These are phyloP conservation scores for Nicotiana obtusifolia DNA, from an alignment of 257 asterid species.

Conservation along the genomic window DNA sequence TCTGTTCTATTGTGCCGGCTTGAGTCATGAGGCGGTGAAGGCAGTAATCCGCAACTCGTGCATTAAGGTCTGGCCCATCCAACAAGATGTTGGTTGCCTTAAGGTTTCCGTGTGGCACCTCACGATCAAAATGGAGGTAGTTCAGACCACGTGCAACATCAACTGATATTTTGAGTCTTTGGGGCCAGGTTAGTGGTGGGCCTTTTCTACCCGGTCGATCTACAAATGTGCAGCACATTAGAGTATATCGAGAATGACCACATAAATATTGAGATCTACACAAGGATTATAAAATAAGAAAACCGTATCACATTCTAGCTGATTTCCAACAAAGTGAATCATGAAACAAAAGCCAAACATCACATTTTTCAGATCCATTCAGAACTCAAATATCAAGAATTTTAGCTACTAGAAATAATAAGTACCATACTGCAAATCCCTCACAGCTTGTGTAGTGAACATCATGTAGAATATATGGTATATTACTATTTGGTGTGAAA, in stretches of 20 bases:
- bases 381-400: background rate
- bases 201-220: slow-evolving; percentile 95
- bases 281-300: background rate
- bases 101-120: slow-evolving; percentile 91
- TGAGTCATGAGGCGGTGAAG: slow-evolving; percentile 98
- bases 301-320: background rate
- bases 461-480: background rate
- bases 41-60: slow-evolving; percentile 86
- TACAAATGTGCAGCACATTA: slow-evolving; percentile 21
- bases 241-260: background rate
- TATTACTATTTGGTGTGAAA: background rate
- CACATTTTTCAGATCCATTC: background rate
- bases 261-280: no score
- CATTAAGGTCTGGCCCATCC: slow-evolving; percentile 83
- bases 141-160: slow-evolving; percentile 98
- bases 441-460: background rate
- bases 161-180: slow-evolving; percentile 84
- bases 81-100: slow-evolving; percentile 76
- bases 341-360: background rate
- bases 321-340: background rate
- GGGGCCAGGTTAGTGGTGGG: slow-evolving; percentile 78
- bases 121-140: slow-evolving; percentile 98
- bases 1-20: slow-evolving; percentile 83
- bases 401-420: background rate
- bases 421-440: background rate